Base-by-base conservation (phyloP, 495 filamentous ascomycete species). In the Pseudomonodictys pantanalensis region DNA sequence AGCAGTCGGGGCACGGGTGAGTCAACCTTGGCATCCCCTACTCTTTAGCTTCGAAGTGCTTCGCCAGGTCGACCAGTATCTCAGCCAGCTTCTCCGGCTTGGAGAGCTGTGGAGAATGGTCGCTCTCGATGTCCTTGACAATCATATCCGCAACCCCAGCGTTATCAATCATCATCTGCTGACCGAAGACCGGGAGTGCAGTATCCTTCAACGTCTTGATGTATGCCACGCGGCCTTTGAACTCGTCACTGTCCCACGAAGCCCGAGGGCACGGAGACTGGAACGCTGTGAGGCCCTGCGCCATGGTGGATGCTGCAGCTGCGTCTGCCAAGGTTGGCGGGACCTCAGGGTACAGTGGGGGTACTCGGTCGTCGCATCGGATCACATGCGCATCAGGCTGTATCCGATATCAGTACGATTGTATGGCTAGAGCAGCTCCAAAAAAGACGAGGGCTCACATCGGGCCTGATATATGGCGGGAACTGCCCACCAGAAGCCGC, bases 121-220 rank as follows among this genome's bases (percentile, higher is more conserved):
- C 24, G 20, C 35, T 52, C 35, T 60, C 56, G 20, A 60, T 44
- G 25, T 60, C 47, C 22, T 47, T 60, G 24, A 60, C 48, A 33
- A 52, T 53, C 35, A 30, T 52, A 3, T 53, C 56, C 15, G n/a
- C n/a, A n/a, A 45, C 56, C 18, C 56, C 48, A 29, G 47, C 45
- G 11, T 29, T 25, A 45, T 60, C 49, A 24, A 60, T 39, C 56
- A 60, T 60, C 56, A 53, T 53, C 35, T 60, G 47, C 56, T 60
- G 56, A 17, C 45, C 56, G 2, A 25, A 39, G 23, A 60, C n/a
- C 30, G 56, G 56, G 24, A 60, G 52, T 35, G 47, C 46, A 20
- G 47, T 43, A 60, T 60, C 56, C 8, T 60, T 45, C 3, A 25
- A 4, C n/a, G 56, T 53, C 56, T 43, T 32, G 18, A 60, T 60